Base-by-base conservation (phyloP, 306 rosid species). In the Rubus idaeus region DNA sequence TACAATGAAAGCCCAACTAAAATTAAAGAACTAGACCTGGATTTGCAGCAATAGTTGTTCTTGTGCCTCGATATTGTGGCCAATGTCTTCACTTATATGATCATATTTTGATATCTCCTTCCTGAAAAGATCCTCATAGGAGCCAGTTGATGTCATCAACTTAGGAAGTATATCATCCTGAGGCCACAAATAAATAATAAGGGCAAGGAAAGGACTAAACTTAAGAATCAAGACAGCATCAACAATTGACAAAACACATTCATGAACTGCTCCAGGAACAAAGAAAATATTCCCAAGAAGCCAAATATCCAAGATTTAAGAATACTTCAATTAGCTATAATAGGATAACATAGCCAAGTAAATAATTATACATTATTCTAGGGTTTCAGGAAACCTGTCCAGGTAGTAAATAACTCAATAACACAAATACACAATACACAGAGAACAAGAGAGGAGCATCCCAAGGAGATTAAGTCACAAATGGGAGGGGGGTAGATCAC, bases 141-240 rank as follows among this genome's bases (percentile, higher is more conserved):
- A 95, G 73, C 97, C 97, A 1, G 99, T 92, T 80, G 96, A 92
- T 68, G 97, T 95, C 99, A 95, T 95, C 92, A 95, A 86, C 86
- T 95, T 95, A 37, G 99, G 97, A 77, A 95, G 88, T 83, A 95
- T 95, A 87, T 95, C 97, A 88, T 95, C 99, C 99, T 95, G 90
- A 73, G 84, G 77, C 77, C 73, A 76, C 68, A 70, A 80, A 73
- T 40, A 77, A 58, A 71, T 70, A 57, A 70, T 67, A 77, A 85
- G 85, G 75, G 62, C 66, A 71, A 56, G 66, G 66, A 63, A 68
- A 51, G 44, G 63, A 53, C 26, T 46, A 42, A 50, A 37, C n/a
- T 40, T 30, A 75, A 65, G 71, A 74, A 74, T 5, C 78, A 76
- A 61, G 52, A 73, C 65, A 76, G 49, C 46, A 72, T n/a, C 52